Base-by-base conservation (phyloP, 163 green algal genomes). In the Smithsoniella earleae region DNA sequence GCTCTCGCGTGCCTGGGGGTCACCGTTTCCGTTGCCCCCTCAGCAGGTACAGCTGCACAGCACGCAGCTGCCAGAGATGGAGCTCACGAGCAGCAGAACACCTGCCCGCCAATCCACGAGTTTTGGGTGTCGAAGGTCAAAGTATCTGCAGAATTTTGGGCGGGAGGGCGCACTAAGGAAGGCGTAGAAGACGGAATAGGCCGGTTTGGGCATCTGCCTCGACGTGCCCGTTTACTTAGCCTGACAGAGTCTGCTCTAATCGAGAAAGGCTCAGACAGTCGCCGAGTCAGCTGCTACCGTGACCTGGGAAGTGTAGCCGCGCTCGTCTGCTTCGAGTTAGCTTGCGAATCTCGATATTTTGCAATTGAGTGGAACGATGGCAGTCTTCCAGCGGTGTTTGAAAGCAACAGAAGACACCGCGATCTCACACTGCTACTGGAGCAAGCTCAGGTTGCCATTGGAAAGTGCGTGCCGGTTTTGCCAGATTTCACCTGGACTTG, bases 271-370 rank as follows among this genome's bases (percentile, higher is more conserved):
- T 36, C 58, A 5, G 58, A 69, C 25, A 33, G n/a, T 6, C 38
- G 43, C 30, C 58, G 25, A n/a, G 25, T 69, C 27, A 69, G 58
- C 58, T n/a, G 58, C 6, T 31, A 38, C n/a, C 58, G 20, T 13
- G 58, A 69, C 58, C 58, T 69, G 58, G 18, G n/a, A 18, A 13
- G 25, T 31, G 58, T 69, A 18, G 58, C n/a, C 3, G 58, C 58
- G 58, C 58, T 69, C n/a, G 58, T 69, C 30, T 69, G 58, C 58
- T 69, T 69, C 43, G 58, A 69, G 58, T 31, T 69, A 18, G 58
- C 58, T 30, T 69, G 58, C 58, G 58, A 69, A 33, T 38, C n/a
- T 18, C 58, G 58, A 4, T 69, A 69, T 31, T 69, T 43, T 34
- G 58, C 58, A 33, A 69, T 69, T 31, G 58, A 69, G 58, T 69